Conservation (phyloP, 371 early-diverging fungal species). For the Phascolomyces articulosus region DNA sequence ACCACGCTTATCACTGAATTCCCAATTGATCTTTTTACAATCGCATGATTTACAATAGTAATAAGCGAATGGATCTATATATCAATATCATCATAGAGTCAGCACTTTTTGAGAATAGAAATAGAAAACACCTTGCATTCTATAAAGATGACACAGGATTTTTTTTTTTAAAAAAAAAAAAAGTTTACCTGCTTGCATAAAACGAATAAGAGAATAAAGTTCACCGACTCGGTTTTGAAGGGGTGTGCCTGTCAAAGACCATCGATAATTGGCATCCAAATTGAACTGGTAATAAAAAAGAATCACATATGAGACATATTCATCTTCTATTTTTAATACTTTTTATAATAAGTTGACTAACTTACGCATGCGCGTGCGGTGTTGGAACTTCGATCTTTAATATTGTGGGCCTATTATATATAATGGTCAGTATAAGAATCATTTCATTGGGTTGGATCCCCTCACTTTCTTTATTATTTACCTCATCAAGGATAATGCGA, state of each 20-base stretch:
- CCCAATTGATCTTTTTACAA: slow-evolving; percentile 86
- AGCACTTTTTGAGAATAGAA: too few relatives aligned
- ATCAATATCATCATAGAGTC: not conserved
- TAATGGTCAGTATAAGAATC: too few relatives aligned
- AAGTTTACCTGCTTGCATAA: slow-evolving; percentile 59
- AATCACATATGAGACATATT: not conserved
- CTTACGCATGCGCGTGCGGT: slow-evolving; percentile 85
- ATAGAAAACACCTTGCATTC: too few relatives aligned
- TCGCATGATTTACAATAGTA: slow-evolving; percentile 90
- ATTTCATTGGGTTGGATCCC: too few relatives aligned
- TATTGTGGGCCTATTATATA: slow-evolving; percentile 78
- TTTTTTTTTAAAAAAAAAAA: too few relatives aligned
- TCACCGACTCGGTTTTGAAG: slow-evolving; percentile 98
- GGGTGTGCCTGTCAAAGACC: slow-evolving; percentile 97
- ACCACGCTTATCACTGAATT: slow-evolving; percentile 60
- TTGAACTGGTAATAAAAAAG: slow-evolving; percentile 55
- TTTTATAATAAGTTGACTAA: not conserved
- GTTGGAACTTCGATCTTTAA: slow-evolving; percentile 92
- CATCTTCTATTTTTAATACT: not conserved
- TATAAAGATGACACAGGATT: slow-evolving; percentile 4
- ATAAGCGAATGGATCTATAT: slow-evolving; percentile 73
- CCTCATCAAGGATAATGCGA: slow-evolving; percentile 90
- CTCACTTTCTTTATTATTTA: not conserved
- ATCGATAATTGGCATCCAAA: slow-evolving; percentile 74
- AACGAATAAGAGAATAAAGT: slow-evolving; percentile 95